A percentile compares a stretch with the other conserved stretches of the same genome.
phyloP scores from a whole-genome alignment of 2,329 filamentous ascomycete genomes.

The Exophiala dermatitidis region DNA sequence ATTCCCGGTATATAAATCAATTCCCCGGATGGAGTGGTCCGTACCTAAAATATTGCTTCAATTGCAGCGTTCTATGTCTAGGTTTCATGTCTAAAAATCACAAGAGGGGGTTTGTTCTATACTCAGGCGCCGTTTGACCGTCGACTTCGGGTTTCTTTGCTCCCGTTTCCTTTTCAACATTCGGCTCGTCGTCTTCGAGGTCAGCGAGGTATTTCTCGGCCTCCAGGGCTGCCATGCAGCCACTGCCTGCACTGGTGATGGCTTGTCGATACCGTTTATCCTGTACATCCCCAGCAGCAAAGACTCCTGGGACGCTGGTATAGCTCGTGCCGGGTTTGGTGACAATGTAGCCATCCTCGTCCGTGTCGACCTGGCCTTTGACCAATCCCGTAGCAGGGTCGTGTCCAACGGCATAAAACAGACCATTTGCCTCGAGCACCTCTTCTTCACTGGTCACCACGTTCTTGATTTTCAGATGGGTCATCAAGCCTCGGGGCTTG shows the following conservation, averaged over 20 bases:
- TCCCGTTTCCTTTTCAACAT: constrained; percentile 40
- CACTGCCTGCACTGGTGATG: constrained; percentile 91
- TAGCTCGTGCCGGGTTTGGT: constrained; percentile 82
- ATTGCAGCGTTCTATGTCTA: too few species aligned
- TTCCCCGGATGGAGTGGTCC: too few species aligned
- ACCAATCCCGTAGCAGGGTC: constrained; percentile 87
- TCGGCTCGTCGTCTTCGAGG: constrained; percentile 49
- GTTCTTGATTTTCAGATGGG: constrained; percentile 75
- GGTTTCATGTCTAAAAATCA: constrained; percentile 33
- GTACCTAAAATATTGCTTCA: too few species aligned
- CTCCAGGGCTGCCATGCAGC: constrained; percentile 91
- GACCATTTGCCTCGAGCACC: constrained; percentile 79
- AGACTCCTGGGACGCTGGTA: constrained; percentile 85
- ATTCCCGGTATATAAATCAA: too few species aligned
- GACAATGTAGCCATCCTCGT: constrained; percentile 82
- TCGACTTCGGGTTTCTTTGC: constrained; percentile 46
- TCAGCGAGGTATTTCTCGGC: constrained; percentile 90
- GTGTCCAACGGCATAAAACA: constrained; percentile 97
- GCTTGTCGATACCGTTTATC: constrained; percentile 98
- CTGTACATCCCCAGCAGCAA: constrained; percentile 94
- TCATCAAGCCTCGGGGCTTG: constrained; percentile 71
- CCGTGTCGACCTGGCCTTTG: constrained; percentile 81
- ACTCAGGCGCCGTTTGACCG: constrained; percentile 51
- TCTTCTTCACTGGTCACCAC: constrained; percentile 67
- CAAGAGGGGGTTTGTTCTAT: constrained; percentile 57